Evolutionary conservation across 192 early-diverging fungal species (phyloP).

Genomic region (Cetraspora pellucida): DNA sequence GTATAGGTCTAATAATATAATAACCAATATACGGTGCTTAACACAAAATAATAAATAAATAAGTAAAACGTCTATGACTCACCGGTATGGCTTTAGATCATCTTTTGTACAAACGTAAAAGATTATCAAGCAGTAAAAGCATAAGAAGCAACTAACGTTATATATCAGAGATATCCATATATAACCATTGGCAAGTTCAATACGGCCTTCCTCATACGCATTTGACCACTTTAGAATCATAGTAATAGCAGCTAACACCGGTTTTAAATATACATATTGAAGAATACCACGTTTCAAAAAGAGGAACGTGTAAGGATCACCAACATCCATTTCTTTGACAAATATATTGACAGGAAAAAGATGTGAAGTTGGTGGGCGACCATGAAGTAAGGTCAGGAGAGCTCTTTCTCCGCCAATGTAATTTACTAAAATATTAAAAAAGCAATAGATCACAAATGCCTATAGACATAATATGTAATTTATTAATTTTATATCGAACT

Average conservation of each 20-base stretch:
- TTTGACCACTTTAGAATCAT: constrained; percentile 77
- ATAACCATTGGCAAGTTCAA: constrained; percentile 69
- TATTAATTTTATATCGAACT: background rate
- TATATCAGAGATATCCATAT: constrained; percentile 82
- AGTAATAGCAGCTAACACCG: constrained; percentile 72
- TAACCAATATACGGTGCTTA: background rate
- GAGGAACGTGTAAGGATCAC: constrained; percentile 85
- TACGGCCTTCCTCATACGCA: constrained; percentile 80
- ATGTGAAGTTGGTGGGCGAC: constrained; percentile 75
- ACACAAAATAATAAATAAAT: background rate
- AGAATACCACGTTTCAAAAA: constrained; percentile 88
- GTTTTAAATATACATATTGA: constrained; percentile 93
- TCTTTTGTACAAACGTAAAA: constrained; percentile 83
- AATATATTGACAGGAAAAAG: constrained; percentile 79
- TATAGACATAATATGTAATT: constrained; percentile 24
- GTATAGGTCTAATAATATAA: constrained; percentile 68
- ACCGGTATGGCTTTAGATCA: constrained; percentile 73
- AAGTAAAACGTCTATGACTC: constrained; percentile 3
- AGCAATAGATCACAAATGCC: constrained; percentile 95
- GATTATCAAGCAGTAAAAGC: constrained; percentile 84
- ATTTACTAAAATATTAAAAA: constrained; percentile 85
- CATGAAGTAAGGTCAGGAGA: constrained; percentile 76
- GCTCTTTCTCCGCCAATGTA: constrained; percentile 90
- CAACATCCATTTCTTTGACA: constrained; percentile 76
- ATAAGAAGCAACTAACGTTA: constrained; percentile 85